Evolutionary conservation across 2,329 filamentous ascomycete species (phyloP), one percentile per base, ranked within the genome.

Genomic region (Trichoderma sp.): DNA sequence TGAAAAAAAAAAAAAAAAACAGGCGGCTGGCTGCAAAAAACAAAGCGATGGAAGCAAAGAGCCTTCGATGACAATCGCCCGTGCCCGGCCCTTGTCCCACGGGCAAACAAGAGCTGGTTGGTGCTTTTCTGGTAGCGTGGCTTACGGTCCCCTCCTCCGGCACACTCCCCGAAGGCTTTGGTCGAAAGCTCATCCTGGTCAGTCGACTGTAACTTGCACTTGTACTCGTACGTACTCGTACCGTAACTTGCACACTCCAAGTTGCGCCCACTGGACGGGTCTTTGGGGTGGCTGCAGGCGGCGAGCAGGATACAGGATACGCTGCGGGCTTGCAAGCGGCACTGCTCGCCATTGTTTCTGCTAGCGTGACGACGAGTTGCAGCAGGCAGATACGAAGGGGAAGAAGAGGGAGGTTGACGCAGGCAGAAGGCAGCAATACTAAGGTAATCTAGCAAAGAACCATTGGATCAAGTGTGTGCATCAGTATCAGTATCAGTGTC

Each of bases 21-120:
- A 68, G 59, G 43, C 58, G 68, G 68, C 58, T 55, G 30, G 17
- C 58, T 70, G 68, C 68, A 34, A 32, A n/a, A 26, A 36, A 13
- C 32, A 43, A 39, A 47, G 26, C 13, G 12, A 61, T 34, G 28
- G 39, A 55, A 50, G 57, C 57, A 59, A 20, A 30, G 30, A 13
- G 57, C 28, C 57, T 30, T 59, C 57, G 32, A 59, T 64, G 62
- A 53, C 62, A 47, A 26, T n/a, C 55, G 66, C 55, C 64, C 34
- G 55, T n/a, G 55, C 55, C 66, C 57, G 57, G 59, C 39, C 66
- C 66, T 61, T 61, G 66, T 61, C 55, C 66, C 13, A 61, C 66
- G 28, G 55, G 55, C 66, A 68, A 68, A 68, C 70, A 71, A 68
- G 57, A 63, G 62, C 70, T 71, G 70, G 70, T 66, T 71, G 70